phyloP scores from a whole-genome alignment of 441 rosid species.

The Metrosideros polymorpha region DNA sequence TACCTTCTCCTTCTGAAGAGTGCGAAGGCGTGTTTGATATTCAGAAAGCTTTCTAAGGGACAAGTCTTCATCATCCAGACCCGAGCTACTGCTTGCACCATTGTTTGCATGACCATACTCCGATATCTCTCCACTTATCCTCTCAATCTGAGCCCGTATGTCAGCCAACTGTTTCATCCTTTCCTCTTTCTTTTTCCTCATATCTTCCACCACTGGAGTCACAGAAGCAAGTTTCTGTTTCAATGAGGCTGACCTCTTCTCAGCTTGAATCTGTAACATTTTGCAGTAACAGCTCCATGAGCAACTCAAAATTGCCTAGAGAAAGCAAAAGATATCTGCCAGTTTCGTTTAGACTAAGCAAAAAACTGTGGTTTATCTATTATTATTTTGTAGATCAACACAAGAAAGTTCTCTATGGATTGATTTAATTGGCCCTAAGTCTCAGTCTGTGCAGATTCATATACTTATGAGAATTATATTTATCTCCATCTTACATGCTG shows the following conservation, averaged over 20 bases:
- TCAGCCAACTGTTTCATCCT: conserved; percentile 73
- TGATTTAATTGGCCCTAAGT: not conserved
- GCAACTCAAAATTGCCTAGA: conserved; percentile 1
- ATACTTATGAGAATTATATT: not conserved
- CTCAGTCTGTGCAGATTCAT: not conserved
- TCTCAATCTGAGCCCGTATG: conserved; percentile 68
- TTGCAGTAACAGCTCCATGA: not conserved
- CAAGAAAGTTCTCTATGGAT: not conserved
- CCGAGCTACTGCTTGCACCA: conserved; percentile 25
- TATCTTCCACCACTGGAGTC: conserved; percentile 72
- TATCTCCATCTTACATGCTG: not conserved
- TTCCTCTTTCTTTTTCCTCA: conserved; percentile 73
- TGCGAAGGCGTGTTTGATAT: conserved; percentile 66
- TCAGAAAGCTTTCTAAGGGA: conserved; percentile 77
- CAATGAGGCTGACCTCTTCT: conserved; percentile 49
- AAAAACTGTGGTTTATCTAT: not conserved
- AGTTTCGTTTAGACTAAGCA: not conserved
- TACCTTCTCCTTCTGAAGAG: conserved; percentile 93
- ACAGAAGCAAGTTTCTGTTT: conserved; percentile 79
- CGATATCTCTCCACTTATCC: conserved; percentile 75
- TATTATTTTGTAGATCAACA: not conserved
- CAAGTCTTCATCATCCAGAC: conserved; percentile 74
- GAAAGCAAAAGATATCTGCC: not conserved
- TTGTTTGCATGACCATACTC: conserved; percentile 39
- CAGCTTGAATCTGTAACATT: conserved; percentile 38